Evolutionary conservation across 2,329 filamentous ascomycete species (phyloP), one percentile per base, ranked within the genome.

Genomic region (Ascochyta rabiei): DNA sequence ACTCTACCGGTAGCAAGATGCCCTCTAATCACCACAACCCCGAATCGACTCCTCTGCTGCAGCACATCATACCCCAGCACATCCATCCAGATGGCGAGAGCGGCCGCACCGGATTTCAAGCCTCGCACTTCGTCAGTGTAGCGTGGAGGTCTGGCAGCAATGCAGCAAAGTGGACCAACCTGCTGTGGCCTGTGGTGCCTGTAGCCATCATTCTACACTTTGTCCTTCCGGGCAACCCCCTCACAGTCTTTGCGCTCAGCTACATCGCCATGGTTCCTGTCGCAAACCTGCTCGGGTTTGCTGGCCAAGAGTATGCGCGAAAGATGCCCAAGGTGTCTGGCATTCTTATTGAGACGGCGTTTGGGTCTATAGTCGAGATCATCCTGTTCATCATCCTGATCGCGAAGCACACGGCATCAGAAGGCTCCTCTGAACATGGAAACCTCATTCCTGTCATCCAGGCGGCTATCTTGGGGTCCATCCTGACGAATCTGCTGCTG

Each of bases 391-490:
- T 93, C 77, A 83, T 93, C 4, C 77, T 95, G 33, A 81, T 95
- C 48, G 73, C 76, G 35, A 81, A 80, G 81, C 72, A 73, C 37
- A 53, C 59, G 1, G 56, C 62, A 13, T 57, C 86, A 28, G 61
- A 73, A n/a, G 72, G 75, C 7, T 76, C 74, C 13, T 72, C 68
- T 19, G 71, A 73, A 43, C 69, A 73, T 35, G 68, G 68, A 15
- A 70, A 71, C 19, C 55, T 70, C 10, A 67, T 88, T 57, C 80
- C 83, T n/a, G 89, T 95, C 61, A 90, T 95, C 61, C 86, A 91
- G 71, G 89, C 89, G 41, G 90, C 91, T n/a, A 92, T 96, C 50
- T 77, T 95, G 0, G 91, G 91, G 15, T 93, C 89, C 0, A 89
- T 96, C 38, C 74, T 96, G 34, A 90, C 91, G 7, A 96, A 91